phyloP scores from a whole-genome alignment of 2,329 filamentous ascomycete species.

The Stachybotrys echinatus region DNA sequence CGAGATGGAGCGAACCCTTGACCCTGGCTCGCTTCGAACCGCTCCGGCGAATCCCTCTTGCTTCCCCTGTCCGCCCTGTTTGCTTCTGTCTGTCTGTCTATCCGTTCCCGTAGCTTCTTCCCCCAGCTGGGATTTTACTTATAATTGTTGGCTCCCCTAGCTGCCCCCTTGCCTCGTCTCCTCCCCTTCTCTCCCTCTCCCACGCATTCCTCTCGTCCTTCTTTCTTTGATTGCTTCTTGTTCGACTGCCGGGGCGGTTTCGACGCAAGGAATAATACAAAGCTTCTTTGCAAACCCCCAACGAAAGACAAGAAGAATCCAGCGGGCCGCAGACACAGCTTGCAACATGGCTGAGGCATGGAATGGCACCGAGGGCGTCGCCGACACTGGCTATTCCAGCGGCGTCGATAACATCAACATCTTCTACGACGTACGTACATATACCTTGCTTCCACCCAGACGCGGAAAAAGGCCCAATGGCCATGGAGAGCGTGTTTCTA shows the following conservation, averaged over 20 bases:
- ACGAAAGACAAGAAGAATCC: not conserved
- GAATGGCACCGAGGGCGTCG: conserved; percentile 43
- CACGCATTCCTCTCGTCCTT: not conserved
- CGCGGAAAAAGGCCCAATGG: too few species aligned
- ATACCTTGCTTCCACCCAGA: not conserved
- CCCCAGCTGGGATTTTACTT: too few species aligned
- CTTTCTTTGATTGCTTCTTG: not conserved
- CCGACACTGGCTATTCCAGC: conserved; percentile 46
- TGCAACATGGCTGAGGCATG: conserved; percentile 31
- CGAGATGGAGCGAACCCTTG: not conserved
- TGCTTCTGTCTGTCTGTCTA: too few species aligned
- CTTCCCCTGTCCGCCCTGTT: too few species aligned
- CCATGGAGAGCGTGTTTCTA: too few species aligned
- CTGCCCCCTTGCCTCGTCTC: not conserved
- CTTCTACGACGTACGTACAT: conserved; percentile 70
- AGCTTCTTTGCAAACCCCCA: too few species aligned
- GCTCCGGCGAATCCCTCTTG: too few species aligned
- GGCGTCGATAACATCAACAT: conserved; percentile 69
- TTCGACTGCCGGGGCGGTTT: not conserved
- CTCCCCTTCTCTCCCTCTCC: not conserved
- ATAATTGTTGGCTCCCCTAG: too few species aligned
- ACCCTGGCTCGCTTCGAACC: not conserved
- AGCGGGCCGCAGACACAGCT: not conserved
- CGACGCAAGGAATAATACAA: not conserved
- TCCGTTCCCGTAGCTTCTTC: too few species aligned